Percentiles rank a stretch among this genome's conserved stretches.
Evolutionary conservation across 139 green algal species (phyloP).

Genomic region (Micractinium conductrix): DNA sequence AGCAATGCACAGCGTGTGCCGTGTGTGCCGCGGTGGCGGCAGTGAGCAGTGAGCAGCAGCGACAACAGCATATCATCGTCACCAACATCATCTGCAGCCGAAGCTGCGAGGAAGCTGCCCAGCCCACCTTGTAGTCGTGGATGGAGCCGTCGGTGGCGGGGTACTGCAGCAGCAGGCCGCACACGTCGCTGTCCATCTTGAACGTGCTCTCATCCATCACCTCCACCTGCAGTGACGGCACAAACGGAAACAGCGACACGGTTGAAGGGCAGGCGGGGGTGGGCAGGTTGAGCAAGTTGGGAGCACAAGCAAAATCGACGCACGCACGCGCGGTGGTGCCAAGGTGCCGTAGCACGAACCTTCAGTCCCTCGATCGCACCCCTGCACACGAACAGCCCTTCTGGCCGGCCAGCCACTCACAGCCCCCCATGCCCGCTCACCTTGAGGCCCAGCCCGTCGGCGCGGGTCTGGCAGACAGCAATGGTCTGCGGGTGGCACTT

Average conservation of each 20-base stretch:
- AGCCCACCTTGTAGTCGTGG: slow-evolving; percentile 89
- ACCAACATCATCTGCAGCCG: too few species aligned
- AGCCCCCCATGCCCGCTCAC: background rate
- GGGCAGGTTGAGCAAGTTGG: too few species aligned
- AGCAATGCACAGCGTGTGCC: too few species aligned
- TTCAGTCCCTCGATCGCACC: too few species aligned
- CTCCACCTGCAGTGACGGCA: slow-evolving; percentile 62
- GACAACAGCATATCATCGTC: too few species aligned
- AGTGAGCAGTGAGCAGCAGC: too few species aligned
- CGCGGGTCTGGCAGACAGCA: slow-evolving; percentile 91
- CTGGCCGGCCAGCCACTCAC: background rate
- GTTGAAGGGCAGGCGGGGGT: too few species aligned
- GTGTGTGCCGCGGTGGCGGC: too few species aligned
- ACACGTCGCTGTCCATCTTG: slow-evolving; percentile 89
- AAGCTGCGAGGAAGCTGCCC: too few species aligned
- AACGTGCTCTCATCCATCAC: slow-evolving; percentile 73
- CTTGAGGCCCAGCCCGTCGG: slow-evolving; percentile 94
- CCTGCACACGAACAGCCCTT: background rate
- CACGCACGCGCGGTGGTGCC: too few species aligned
- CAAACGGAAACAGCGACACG: background rate
- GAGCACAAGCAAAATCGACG: too few species aligned
- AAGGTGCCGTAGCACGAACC: too few species aligned
- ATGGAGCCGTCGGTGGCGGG: slow-evolving; percentile 94
- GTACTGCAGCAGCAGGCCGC: slow-evolving; percentile 97
- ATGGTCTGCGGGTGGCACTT: slow-evolving; percentile 99